Base-by-base conservation (phyloP, 2,329 filamentous ascomycete species). In the Diaporthe capsici region DNA sequence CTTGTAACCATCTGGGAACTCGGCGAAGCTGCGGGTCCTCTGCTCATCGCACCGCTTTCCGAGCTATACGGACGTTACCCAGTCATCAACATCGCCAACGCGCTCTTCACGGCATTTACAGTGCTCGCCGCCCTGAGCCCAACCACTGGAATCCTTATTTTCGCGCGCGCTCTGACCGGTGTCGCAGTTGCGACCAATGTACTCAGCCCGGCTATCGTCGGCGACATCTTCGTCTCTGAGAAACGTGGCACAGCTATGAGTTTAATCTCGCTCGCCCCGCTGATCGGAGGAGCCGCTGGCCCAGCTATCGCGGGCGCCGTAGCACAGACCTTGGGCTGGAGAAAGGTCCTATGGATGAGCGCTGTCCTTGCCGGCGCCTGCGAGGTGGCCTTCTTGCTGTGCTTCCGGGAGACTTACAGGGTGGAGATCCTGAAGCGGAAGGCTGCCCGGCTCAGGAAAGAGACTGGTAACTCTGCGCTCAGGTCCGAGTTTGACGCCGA, bases 1-100 rank as follows among this genome's bases (percentile, higher is more conserved):
- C 90, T 94, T 72, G 91, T 95, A 12, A 94, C 92, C 0, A 91
- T 94, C 76, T 93, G 93, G 87, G 90, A 95, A 76, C 87, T 94
- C 0, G 92, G 93, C 76, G 91, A 92, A 78, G 89, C 89, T 2
- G 88, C 90, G 9, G 91, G 91, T 0, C 91, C 91, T 1, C 82
- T 89, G 1, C 82, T 92, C 44, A 90, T 92, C 79, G 92, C 91
- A 13, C 92, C 92, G 0, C 81, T 93, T 7, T 91, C 88, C 9
- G 92, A 94, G 82, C 83, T 90, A 15, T 88, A 88, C 78, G 91
- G 91, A 49, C 88, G 91, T 0, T 86, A 88, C 74, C 85, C 86
- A 6, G 86, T 92, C 70, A 86, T 92, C 78, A 89, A 91, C 81
- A 81, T 80, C 8, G 87, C 86, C 80, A 92, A 90, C 79, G 75